Evolutionary conservation across 768 basidiomycete genomes (phyloP).

Genomic region (Phaeotremella fagi): DNA sequence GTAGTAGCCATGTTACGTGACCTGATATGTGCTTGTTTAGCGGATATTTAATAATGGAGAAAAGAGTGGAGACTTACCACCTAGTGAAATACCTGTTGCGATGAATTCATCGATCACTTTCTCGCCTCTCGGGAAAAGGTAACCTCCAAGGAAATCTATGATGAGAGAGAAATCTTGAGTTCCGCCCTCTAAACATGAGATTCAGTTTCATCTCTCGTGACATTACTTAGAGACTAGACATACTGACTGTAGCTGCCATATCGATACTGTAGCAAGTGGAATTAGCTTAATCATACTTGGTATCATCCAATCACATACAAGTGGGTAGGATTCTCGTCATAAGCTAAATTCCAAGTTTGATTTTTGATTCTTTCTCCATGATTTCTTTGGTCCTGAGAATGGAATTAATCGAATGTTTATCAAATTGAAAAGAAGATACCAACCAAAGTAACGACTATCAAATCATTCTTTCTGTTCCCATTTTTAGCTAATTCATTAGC

Average conservation of each 20-base stretch:
- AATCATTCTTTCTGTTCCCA: conserved; percentile 42
- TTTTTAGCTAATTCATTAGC: conserved; percentile 18
- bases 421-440: conserved; percentile 15
- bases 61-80: conserved; percentile 50
- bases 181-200: conserved; percentile 63
- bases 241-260: conserved; percentile 55
- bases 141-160: conserved; percentile 71
- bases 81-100: conserved; percentile 70
- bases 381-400: conserved; percentile 55
- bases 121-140: conserved; percentile 66
- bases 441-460: conserved; percentile 55
- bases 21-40: conserved; percentile 39
- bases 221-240: no score
- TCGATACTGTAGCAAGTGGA: conserved; percentile 48
- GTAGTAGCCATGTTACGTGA: conserved; percentile 71
- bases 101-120: conserved; percentile 64
- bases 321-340: conserved; percentile 51
- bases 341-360: conserved; percentile 48
- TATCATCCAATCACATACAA: conserved; percentile 46
- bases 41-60: neutral
- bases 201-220: no score
- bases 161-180: conserved; percentile 71
- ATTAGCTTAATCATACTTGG: neutral
- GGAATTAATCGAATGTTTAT: neutral
- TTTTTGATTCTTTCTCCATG: conserved; percentile 54